Evolutionary conservation across 23 red algal genomes (phyloP).

Genomic region (Chondrus crispus): DNA sequence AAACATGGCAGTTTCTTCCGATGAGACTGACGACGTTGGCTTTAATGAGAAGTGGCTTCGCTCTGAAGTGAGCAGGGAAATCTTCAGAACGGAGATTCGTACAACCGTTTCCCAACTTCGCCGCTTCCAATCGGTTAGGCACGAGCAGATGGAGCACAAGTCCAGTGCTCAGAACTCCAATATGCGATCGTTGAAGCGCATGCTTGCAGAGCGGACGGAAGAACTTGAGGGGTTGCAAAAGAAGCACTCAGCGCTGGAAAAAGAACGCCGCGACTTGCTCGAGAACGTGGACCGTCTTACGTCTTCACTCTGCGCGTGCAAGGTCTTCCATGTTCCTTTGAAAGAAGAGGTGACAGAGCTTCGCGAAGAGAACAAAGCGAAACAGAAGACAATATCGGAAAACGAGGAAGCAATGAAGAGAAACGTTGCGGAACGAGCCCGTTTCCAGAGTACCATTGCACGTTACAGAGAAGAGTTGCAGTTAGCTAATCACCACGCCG

Average conservation of each 20-base stretch:
- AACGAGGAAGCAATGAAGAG: not conserved
- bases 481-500: not conserved
- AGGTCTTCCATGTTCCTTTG: not conserved
- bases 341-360: not conserved
- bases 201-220: not conserved
- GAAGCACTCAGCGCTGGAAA: not conserved
- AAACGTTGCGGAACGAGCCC: not conserved
- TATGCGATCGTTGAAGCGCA: not conserved
- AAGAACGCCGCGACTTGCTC: not conserved
- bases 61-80: not conserved
- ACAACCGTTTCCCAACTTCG: not conserved
- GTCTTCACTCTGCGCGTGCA: not conserved
- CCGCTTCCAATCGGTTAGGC: not conserved
- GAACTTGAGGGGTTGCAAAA: not conserved
- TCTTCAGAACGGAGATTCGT: not conserved
- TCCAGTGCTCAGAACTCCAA: not conserved
- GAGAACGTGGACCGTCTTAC: not conserved
- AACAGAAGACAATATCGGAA: not conserved
- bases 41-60: not conserved
- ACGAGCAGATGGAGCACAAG: not conserved
- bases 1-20: not conserved
- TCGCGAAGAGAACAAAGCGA: not conserved
- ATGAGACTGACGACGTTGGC: not conserved
- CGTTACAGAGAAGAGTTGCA: not conserved
- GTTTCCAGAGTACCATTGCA: not conserved